phyloP scores from a whole-genome alignment of 139 green algal species.

The Bryopsis sp. region DNA sequence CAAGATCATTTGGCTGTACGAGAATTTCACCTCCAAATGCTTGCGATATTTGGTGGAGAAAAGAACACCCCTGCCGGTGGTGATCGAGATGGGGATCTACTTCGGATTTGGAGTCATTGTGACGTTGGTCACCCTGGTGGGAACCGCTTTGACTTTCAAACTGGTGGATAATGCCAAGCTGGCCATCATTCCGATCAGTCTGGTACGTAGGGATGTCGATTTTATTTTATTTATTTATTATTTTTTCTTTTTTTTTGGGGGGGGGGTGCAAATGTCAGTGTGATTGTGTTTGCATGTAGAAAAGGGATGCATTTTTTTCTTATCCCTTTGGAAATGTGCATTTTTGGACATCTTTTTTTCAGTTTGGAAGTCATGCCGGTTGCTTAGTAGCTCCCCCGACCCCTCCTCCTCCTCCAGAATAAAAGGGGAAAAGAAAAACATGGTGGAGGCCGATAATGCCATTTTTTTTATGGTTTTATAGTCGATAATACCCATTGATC shows the following conservation, averaged over 20 bases:
- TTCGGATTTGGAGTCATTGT: neutral
- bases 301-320: neutral
- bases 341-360: constrained; percentile 3
- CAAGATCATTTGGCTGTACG: constrained; percentile 16
- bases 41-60: constrained; percentile 9
- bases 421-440: too few species aligned
- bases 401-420: too few species aligned
- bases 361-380: too few species aligned
- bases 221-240: neutral
- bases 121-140: neutral
- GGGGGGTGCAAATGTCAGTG: too few species aligned
- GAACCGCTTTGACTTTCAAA: neutral
- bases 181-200: neutral
- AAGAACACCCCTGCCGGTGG: neutral
- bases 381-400: too few species aligned
- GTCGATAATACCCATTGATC: too few species aligned
- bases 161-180: neutral
- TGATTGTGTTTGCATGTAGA: neutral
- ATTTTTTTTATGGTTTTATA: too few species aligned
- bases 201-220: neutral
- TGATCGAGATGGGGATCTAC: neutral
- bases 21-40: constrained; percentile 14
- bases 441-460: too few species aligned
- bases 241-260: too few species aligned
- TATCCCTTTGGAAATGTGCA: neutral